Evolutionary conservation across 164 flowering plant species (phyloP).

Genomic region (Cinnamomum chago): DNA sequence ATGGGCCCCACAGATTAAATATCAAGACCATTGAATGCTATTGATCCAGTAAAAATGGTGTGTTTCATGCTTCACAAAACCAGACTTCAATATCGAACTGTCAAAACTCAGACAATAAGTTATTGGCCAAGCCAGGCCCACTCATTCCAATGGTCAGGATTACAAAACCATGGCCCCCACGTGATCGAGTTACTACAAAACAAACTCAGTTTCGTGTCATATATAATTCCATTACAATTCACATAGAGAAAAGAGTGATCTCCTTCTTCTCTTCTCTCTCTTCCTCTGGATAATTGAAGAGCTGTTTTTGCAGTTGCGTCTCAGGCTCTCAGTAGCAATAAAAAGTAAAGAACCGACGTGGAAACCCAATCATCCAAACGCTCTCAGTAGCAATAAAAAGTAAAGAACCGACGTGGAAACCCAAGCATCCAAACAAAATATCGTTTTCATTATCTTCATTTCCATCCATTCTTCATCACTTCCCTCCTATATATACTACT

Average conservation of each 20-base stretch:
- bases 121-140: neutral
- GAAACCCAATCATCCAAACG: constrained; percentile 2
- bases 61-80: too few relatives aligned
- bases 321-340: neutral
- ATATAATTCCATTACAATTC: neutral
- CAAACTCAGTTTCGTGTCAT: neutral
- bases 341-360: neutral
- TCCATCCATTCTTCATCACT: neutral
- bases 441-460: neutral
- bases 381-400: neutral
- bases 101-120: too few relatives aligned
- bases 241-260: neutral
- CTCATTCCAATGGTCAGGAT: neutral
- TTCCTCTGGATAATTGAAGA: too few relatives aligned
- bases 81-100: too few relatives aligned
- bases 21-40: too few relatives aligned
- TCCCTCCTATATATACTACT: constrained; percentile 1
- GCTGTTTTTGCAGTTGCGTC: neutral
- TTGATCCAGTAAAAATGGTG: too few relatives aligned
- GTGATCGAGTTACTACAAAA: neutral
- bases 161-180: neutral
- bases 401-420: constrained; percentile 3
- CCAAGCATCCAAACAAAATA: neutral
- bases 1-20: too few relatives aligned
- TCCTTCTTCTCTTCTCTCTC: neutral